phyloP scores from a whole-genome alignment of 1,139 yeast genomes.

The Geotrichum citri-aurantii region DNA sequence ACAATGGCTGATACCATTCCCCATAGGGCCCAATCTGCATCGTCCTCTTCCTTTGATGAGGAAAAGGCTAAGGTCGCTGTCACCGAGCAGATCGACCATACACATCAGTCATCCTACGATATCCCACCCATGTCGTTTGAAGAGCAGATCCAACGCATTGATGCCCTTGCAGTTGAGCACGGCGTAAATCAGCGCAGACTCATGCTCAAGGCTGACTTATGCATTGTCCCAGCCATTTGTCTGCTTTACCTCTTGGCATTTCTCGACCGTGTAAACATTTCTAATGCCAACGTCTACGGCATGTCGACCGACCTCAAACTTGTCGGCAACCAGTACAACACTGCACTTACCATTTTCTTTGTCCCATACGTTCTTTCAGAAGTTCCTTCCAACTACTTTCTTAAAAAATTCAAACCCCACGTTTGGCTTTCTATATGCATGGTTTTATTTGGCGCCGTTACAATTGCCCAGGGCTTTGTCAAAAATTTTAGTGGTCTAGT shows the following conservation, averaged over 20 bases:
- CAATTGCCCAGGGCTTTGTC: conserved; percentile 63
- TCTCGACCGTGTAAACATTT: conserved; percentile 66
- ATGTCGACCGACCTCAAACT: conserved; percentile 48
- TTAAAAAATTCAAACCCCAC: conserved; percentile 59
- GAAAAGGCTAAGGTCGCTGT: background rate
- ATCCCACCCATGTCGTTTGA: conserved; percentile 8
- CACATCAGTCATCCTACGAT: background rate
- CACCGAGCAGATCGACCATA: background rate
- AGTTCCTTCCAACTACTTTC: conserved; percentile 56
- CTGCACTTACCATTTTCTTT: conserved; percentile 57
- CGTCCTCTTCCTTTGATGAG: background rate
- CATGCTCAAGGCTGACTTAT: conserved; percentile 58
- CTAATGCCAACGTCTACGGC: conserved; percentile 69
- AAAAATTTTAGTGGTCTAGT: conserved; percentile 52
- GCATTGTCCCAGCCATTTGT: conserved; percentile 68
- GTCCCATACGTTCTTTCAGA: conserved; percentile 68
- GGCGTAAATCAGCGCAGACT: conserved; percentile 45
- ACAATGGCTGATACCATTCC: background rate
- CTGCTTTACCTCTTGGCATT: conserved; percentile 62
- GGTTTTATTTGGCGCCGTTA: conserved; percentile 55
- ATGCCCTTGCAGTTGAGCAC: conserved; percentile 39
- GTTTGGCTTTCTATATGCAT: conserved; percentile 55
- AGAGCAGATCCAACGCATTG: conserved; percentile 29
- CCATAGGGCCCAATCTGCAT: background rate
- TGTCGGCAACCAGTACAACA: conserved; percentile 55